These are phyloP conservation scores for Annulohypoxylon maeteangense DNA, from an alignment of 495 filamentous ascomycete genomes.

Conservation along the genomic window DNA sequence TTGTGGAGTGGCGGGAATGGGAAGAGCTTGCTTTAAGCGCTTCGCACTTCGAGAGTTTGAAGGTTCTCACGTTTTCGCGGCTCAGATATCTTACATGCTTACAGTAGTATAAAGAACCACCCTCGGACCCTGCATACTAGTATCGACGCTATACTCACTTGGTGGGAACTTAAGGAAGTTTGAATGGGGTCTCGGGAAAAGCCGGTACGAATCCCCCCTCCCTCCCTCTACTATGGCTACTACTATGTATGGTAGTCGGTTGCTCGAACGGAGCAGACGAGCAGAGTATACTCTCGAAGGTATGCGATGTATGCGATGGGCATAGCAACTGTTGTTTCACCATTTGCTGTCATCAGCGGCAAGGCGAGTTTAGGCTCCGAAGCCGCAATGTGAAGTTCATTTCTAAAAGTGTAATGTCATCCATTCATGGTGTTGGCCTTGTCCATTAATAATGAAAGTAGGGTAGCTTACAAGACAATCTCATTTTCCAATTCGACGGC, in stretches of 20 bases:
- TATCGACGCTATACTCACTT: constrained; percentile 43
- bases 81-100: constrained; percentile 17
- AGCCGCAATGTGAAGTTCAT: constrained; percentile 42
- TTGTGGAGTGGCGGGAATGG: constrained; percentile 35
- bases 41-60: constrained; percentile 11
- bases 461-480: constrained; percentile 19
- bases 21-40: constrained; percentile 10
- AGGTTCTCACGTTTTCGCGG: constrained; percentile 33
- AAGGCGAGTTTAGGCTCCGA: constrained; percentile 32
- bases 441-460: constrained; percentile 36
- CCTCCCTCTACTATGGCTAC: constrained; percentile 2
- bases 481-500: constrained; percentile 39
- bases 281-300: constrained; percentile 12
- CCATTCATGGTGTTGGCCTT: constrained; percentile 30
- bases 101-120: constrained; percentile 1
- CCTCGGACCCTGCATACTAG: constrained; percentile 38
- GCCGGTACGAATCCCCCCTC: constrained; percentile 20
- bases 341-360: constrained; percentile 9
- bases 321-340: constrained; percentile 8
- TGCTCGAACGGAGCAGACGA: not conserved
- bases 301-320: not conserved
- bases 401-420: constrained; percentile 42
- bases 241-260: not conserved
- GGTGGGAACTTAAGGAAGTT: constrained; percentile 20
- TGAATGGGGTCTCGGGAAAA: constrained; percentile 42